Conservation (phyloP, 768 basidiomycete species). For the Pleurotus cornucopiae region DNA sequence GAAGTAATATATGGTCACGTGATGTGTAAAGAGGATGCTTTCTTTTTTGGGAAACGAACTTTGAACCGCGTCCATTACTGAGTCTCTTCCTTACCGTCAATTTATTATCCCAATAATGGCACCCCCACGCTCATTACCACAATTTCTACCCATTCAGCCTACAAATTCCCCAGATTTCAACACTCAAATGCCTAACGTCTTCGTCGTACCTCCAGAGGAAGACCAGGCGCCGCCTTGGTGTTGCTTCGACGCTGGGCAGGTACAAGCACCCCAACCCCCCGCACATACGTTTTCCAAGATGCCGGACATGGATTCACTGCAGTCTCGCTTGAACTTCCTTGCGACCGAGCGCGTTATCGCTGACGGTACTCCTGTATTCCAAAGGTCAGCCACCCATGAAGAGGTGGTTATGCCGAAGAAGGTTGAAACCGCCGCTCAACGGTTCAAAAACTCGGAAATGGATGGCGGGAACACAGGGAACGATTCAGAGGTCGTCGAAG, state of each 20-base stretch:
- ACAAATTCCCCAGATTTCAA: slow-evolving; percentile 10
- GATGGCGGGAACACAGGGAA: slow-evolving; percentile 24
- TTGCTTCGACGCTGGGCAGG: slow-evolving; percentile 48
- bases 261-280: slow-evolving; percentile 8
- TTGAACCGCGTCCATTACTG: slow-evolving; percentile 1
- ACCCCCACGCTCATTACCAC: slow-evolving; percentile 5
- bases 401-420: slow-evolving; percentile 21
- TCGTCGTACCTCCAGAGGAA: slow-evolving; percentile 56
- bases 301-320: slow-evolving; percentile 28
- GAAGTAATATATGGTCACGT: slow-evolving; percentile 20
- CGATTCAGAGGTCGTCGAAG: slow-evolving; percentile 57
- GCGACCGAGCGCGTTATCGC: slow-evolving; percentile 7
- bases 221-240: slow-evolving; percentile 50
- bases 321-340: slow-evolving; percentile 23
- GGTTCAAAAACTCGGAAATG: slow-evolving; percentile 11
- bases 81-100: neutral
- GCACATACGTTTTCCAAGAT: slow-evolving; percentile 3
- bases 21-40: slow-evolving; percentile 8
- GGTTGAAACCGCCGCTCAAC: slow-evolving; percentile 3
- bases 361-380: slow-evolving; percentile 18
- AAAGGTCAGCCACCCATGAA: slow-evolving; percentile 13
- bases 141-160: slow-evolving; percentile 7
- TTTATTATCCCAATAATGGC: neutral
- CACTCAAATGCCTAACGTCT: slow-evolving; percentile 43
- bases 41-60: neutral